Conservation (phyloP, 2,329 filamentous ascomycete species). For the Microsporum canis region DNA sequence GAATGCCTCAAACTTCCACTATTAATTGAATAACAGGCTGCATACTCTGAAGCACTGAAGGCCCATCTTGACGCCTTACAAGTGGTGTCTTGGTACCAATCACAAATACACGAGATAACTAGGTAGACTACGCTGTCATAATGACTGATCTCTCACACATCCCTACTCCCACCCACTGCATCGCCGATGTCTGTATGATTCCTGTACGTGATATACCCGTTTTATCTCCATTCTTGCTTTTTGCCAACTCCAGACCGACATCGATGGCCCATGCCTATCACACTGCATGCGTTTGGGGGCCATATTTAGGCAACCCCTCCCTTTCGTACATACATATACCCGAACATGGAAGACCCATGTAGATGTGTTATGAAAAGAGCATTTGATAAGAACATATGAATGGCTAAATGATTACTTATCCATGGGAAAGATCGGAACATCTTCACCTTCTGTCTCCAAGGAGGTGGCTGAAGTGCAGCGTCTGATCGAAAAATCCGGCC, state of each 20-base stretch:
- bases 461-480: conserved; percentile 84
- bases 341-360: background rate
- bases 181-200: conserved; percentile 84
- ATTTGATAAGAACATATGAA: background rate
- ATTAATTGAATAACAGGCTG: background rate
- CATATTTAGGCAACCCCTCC: background rate
- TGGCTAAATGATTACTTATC: background rate
- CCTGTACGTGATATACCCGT: conserved; percentile 44
- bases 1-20: background rate
- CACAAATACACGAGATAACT: background rate
- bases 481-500: conserved; percentile 65
- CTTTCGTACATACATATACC: background rate
- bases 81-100: background rate
- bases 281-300: background rate
- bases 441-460: conserved; percentile 60
- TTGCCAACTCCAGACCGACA: background rate
- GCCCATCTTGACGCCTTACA: background rate
- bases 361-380: background rate
- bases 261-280: background rate
- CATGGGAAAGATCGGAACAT: conserved; percentile 59
- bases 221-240: conserved; percentile 2
- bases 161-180: conserved; percentile 60
- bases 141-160: conserved; percentile 14
- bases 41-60: background rate
- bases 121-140: background rate